phyloP scores from a whole-genome alignment of 2,329 filamentous ascomycete genomes.

The Monilinia fructigena region DNA sequence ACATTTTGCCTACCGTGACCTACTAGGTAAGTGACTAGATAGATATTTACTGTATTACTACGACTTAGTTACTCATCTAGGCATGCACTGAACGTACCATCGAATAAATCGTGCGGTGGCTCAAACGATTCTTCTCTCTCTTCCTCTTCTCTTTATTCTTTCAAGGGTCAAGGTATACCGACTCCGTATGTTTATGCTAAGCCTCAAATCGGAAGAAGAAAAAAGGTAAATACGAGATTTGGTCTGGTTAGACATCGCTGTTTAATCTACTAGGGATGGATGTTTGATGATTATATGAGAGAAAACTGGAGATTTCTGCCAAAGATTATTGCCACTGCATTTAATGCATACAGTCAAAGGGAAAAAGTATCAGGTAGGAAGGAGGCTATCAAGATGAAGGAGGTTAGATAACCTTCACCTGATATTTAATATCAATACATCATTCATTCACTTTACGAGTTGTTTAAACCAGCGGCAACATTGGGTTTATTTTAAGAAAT shows the following conservation, averaged over 20 bases:
- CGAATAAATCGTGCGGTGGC: not conserved
- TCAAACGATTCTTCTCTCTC: no score
- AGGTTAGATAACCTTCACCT: not conserved
- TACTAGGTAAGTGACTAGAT: no score
- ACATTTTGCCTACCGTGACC: no score
- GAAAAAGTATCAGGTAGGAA: no score
- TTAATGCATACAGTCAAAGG: no score
- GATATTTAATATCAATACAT: no score
- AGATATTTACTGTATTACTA: no score
- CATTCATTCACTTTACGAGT: not conserved
- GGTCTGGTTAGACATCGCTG: not conserved
- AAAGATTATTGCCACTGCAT: constrained; percentile 1
- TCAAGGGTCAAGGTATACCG: not conserved
- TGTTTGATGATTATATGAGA: not conserved
- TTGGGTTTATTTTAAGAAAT: constrained; percentile 12
- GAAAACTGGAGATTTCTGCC: not conserved
- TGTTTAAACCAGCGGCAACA: not conserved
- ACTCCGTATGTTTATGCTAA: not conserved
- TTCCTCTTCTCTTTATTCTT: no score
- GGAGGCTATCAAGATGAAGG: no score
- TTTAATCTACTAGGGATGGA: not conserved
- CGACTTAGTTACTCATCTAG: no score
- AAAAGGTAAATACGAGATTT: not conserved
- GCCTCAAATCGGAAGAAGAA: not conserved
- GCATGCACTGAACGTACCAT: no score